These are phyloP conservation scores for Penicillium herquei DNA, from an alignment of 495 filamentous ascomycete species.

Conservation along the genomic window DNA sequence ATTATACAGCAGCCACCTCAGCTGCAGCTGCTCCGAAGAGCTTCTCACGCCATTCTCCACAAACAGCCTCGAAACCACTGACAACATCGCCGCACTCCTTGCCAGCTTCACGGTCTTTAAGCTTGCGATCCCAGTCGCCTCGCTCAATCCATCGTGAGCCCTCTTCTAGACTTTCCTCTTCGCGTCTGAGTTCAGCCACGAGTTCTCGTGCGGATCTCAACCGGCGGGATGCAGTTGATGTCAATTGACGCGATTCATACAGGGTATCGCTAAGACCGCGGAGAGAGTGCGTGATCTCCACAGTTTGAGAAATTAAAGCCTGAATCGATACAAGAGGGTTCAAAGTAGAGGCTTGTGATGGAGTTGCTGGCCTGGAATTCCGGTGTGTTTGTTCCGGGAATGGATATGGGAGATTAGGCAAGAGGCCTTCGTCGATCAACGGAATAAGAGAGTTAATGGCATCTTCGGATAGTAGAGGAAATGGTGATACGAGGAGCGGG, in stretches of 20 bases:
- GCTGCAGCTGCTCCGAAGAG: constrained; percentile 46
- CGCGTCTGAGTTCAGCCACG: constrained; percentile 76
- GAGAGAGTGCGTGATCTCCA: constrained; percentile 75
- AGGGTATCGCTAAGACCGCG: constrained; percentile 86
- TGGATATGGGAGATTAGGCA: constrained; percentile 48
- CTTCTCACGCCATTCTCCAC: constrained; percentile 61
- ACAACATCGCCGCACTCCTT: constrained; percentile 80
- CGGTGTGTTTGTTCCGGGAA: constrained; percentile 51
- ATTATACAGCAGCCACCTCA: constrained; percentile 38
- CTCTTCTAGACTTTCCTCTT: constrained; percentile 77
- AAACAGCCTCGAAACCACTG: constrained; percentile 86
- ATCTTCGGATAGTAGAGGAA: constrained; percentile 59
- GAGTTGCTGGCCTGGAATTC: constrained; percentile 43
- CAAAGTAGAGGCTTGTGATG: constrained; percentile 30
- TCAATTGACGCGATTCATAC: constrained; percentile 90
- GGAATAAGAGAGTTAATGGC: constrained; percentile 66
- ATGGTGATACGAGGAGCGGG: constrained; percentile 55
- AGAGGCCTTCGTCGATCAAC: constrained; percentile 56
- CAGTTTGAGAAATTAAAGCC: constrained; percentile 56
- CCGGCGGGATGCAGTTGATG: constrained; percentile 70
- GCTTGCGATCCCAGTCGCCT: constrained; percentile 75
- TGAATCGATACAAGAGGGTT: constrained; percentile 55
- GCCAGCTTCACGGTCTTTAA: constrained; percentile 73
- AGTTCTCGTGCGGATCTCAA: constrained; percentile 75
- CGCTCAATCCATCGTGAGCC: constrained; percentile 75